phyloP scores from a whole-genome alignment of 129 eudicot species.

The Rutidosis leptorrhynchoides region DNA sequence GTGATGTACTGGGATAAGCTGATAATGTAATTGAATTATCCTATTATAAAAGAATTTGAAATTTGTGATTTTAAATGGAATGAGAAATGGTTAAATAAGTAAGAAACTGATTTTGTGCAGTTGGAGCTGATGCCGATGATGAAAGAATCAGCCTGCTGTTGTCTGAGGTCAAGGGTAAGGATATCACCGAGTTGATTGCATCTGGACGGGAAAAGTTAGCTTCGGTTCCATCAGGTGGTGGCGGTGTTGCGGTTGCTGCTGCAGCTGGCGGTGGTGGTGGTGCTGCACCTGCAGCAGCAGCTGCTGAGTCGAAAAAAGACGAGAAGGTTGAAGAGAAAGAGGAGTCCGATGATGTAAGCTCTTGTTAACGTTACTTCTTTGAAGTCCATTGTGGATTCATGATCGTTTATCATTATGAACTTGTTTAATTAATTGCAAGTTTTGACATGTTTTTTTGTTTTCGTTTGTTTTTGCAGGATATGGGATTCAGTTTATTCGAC shows the following conservation, averaged over 20 bases:
- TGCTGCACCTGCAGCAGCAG: slow-evolving; percentile 47
- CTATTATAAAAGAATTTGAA: not conserved
- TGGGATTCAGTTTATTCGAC: slow-evolving; percentile 32
- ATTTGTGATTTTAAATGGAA: not conserved
- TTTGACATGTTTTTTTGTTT: not conserved
- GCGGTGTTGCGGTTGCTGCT: slow-evolving; percentile 39
- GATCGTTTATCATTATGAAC: too few species aligned
- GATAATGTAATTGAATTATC: too few species aligned
- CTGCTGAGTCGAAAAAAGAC: slow-evolving; percentile 53
- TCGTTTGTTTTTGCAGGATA: slow-evolving; percentile 32
- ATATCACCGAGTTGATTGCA: too few species aligned
- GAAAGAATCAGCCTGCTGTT: too few species aligned
- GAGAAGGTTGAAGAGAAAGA: slow-evolving; percentile 69
- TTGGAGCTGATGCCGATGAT: slow-evolving; percentile 76
- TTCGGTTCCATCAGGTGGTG: slow-evolving; percentile 68
- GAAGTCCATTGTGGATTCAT: not conserved
- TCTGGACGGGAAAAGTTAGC: too few species aligned
- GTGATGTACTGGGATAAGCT: too few species aligned
- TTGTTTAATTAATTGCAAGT: not conserved
- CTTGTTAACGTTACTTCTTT: slow-evolving; percentile 43
- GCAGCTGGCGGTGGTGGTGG: slow-evolving; percentile 44
- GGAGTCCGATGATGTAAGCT: too few species aligned
- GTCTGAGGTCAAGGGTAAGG: too few species aligned
- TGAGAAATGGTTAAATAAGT: not conserved
- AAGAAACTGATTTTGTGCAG: slow-evolving; percentile 33